Conservation (phyloP, 2,329 filamentous ascomycete species). For the Neocucurbitaria cava region DNA sequence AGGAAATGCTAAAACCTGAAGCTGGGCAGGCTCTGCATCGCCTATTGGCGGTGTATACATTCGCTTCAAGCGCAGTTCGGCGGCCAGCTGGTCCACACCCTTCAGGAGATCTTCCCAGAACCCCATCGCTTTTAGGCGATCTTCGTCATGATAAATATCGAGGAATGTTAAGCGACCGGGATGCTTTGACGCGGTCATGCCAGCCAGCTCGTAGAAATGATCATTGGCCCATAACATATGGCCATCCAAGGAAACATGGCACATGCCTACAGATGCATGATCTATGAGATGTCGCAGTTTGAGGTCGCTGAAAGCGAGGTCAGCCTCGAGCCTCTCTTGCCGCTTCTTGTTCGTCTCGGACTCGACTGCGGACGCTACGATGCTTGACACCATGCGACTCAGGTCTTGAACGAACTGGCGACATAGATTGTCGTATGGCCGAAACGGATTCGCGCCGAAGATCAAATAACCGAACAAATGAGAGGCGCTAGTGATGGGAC, state of each 20-base stretch:
- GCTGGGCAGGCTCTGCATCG: slow-evolving; percentile 38
- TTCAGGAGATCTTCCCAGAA: slow-evolving; percentile 33
- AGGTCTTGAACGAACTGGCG: slow-evolving; percentile 44
- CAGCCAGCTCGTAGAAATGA: slow-evolving; percentile 41
- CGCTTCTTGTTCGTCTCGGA: slow-evolving; percentile 28
- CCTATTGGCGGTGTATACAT: slow-evolving; percentile 40
- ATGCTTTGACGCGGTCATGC: slow-evolving; percentile 25
- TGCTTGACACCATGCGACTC: slow-evolving; percentile 39
- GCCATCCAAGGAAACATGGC: slow-evolving; percentile 38
- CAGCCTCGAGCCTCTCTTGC: slow-evolving; percentile 42
- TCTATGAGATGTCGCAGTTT: slow-evolving; percentile 45
- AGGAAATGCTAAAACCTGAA: slow-evolving; percentile 45
- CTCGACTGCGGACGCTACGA: slow-evolving; percentile 32
- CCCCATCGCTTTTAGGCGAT: slow-evolving; percentile 30
- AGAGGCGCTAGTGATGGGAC: slow-evolving; percentile 32
- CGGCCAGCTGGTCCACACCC: slow-evolving; percentile 34
- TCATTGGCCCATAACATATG: slow-evolving; percentile 46
- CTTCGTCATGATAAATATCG: slow-evolving; percentile 38
- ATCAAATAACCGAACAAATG: slow-evolving; percentile 40
- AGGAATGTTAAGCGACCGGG: slow-evolving; percentile 24
- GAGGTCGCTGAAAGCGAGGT: slow-evolving; percentile 43
- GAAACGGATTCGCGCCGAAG: slow-evolving; percentile 45
- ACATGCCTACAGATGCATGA: slow-evolving; percentile 46
- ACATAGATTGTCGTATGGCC: slow-evolving; percentile 40
- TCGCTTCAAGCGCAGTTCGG: slow-evolving; percentile 40